phyloP scores from a whole-genome alignment of 2,329 filamentous ascomycete genomes.

The Westerdykella sp. region DNA sequence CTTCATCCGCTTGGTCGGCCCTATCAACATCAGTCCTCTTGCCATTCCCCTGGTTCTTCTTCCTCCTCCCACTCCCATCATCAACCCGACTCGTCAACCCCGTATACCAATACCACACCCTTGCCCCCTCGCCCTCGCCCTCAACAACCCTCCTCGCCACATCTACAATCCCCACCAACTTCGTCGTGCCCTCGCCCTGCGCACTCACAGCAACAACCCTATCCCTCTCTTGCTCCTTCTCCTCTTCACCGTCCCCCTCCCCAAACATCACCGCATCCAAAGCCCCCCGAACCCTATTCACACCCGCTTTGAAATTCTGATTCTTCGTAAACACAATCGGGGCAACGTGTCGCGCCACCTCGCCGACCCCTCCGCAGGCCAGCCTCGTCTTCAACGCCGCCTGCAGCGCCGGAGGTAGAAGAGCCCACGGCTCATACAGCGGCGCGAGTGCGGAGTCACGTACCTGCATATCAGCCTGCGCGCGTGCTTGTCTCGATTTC shows the following conservation, averaged over 20 bases:
- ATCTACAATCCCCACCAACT: constrained; percentile 18
- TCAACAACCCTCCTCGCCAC: constrained; percentile 12
- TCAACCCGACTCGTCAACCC: constrained; percentile 7
- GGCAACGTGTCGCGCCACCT: constrained; percentile 4
- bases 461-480: constrained; percentile 3
- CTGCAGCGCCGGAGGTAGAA: constrained; percentile 7
- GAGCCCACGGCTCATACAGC: constrained; percentile 17
- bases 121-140: constrained; percentile 1
- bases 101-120: constrained; percentile 16
- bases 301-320: constrained; percentile 15
- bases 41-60: background rate
- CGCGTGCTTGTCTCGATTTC: background rate
- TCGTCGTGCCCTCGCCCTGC: constrained; percentile 16
- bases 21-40: background rate
- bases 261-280: constrained; percentile 6
- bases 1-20: constrained; percentile 1
- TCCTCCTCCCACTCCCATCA: constrained; percentile 6
- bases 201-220: constrained; percentile 14
- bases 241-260: no score
- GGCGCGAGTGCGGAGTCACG: constrained; percentile 3
- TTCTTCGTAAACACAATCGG: constrained; percentile 17
- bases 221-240: constrained; percentile 4
- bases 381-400: constrained; percentile 3
- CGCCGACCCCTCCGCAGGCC: constrained; percentile 1
- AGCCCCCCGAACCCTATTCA: constrained; percentile 10